A percentile compares a stretch with the other conserved stretches of the same genome.
Conservation (phyloP, 1,284 basidiomycete genomes). For the Phaffia rhodozyma region DNA sequence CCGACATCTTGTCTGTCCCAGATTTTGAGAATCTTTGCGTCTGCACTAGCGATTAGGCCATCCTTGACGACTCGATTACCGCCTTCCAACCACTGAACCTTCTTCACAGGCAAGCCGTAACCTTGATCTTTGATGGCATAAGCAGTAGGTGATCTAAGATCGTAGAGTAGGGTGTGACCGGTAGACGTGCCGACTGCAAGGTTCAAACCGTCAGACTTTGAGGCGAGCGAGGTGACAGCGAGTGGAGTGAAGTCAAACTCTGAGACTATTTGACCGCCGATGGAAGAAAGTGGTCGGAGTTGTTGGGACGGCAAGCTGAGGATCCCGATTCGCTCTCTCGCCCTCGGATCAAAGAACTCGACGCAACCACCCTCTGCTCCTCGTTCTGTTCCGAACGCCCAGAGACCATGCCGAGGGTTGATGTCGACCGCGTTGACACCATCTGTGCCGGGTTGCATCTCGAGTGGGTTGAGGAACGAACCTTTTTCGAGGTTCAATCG, state of each 20-base stretch:
- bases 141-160: conserved; percentile 70
- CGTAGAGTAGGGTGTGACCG: conserved; percentile 89
- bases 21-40: conserved; percentile 90
- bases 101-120: conserved; percentile 83
- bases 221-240: conserved; percentile 72
- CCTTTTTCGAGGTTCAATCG: conserved; percentile 94
- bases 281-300: conserved; percentile 40
- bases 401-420: conserved; percentile 83
- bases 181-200: conserved; percentile 90
- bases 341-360: conserved; percentile 90
- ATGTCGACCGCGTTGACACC: conserved; percentile 90
- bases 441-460: conserved; percentile 40
- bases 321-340: conserved; percentile 49
- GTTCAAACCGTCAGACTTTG: conserved; percentile 75
- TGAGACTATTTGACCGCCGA: conserved; percentile 30
- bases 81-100: conserved; percentile 80
- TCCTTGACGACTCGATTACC: conserved; percentile 67
- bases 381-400: conserved; percentile 71
- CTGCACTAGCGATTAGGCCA: conserved; percentile 73
- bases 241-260: conserved; percentile 42
- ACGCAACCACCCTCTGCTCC: conserved; percentile 47
- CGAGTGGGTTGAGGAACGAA: conserved; percentile 72
- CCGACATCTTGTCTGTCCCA: conserved; percentile 76
- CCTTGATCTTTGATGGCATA: conserved; percentile 94
- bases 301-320: conserved; percentile 60